Base-by-base conservation (phyloP, 2,329 filamentous ascomycete species). In the Penicillium concentricum region DNA sequence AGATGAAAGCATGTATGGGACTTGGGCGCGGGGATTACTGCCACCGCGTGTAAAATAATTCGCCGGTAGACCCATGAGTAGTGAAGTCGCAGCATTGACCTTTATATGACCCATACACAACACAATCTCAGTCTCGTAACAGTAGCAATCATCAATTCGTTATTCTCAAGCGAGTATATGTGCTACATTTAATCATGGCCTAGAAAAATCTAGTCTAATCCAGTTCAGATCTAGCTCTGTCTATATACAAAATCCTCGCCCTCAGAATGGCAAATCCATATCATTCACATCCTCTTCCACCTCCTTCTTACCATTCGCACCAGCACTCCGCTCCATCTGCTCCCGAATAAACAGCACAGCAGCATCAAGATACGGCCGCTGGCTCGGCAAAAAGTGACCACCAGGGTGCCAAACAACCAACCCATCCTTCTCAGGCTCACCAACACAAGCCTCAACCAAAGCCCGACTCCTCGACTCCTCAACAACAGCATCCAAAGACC, bases 341-440 rank as follows among this genome's bases (percentile, higher is more conserved):
- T 82, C 81, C 65, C 78, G 80, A 46, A 94, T 85, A 69, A 92
- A 96, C 0, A 82, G 85, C 5, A 88, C 86, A 62, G 95, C 75
- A 32, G 88, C 88, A 79, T 88, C 87, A 20, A 88, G 85, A 83
- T 89, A 94, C 64, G 92, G 88, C 77, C 89, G 91, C 64, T 87
- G 85, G 58, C 91, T 86, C 0, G 93, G 93, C 68, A 97, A 84
- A 69, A 96, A 92, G 73, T 97, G 93, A 0, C 92, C 92, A 8
- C 93, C 93, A 1, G 93, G 92, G 74, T 96, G 91, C 66, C 88
- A 85, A 51, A 88, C 79, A 51, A 84, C 80, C 64, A 76, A 81
- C 42, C 74, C 77, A 53, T 81, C 78, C 43, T 70, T 74, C 63
- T 83, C 65, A 69, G 61, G 84, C 79, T 69, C 79, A 44, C 80